Evolutionary conservation across 2,329 filamentous ascomycete genomes (phyloP), one percentile per base, ranked within the genome.

Genomic region (Botrytis squamosa): DNA sequence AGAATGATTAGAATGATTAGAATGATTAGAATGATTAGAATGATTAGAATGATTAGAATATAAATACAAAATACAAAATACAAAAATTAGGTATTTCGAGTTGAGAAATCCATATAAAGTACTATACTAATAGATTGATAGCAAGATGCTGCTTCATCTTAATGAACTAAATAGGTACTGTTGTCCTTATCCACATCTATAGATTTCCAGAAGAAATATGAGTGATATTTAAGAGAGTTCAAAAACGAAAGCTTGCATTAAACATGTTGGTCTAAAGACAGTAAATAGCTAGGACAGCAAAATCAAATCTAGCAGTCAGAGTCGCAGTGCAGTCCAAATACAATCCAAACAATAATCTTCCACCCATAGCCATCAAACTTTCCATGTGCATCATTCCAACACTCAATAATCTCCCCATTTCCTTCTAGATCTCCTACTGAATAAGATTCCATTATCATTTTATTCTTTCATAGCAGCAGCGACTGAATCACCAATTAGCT

Each of bases 131-230:
- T 29, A 25, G 14, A 33, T 57, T 29, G 2, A 49, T 25, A 68
- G 5, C n/a, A 16, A n/a, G 8, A 25, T 12, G 1, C 1, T 16
- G 22, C 20, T 20, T 40, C 1, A 6, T 40, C 20, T 10, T 2
- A n/a, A 29, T 68, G 2, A 4, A 29, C 20, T 4, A 3, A 55
- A 67, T 16, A 8, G 22, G 12, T n/a, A 36, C 44, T n/a, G 10
- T 22, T 46, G 52, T 33, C 4, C 4, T n/a, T 9, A n/a, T n/a
- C 7, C 12, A 38, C 9, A 29, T 25, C 18, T n/a, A 14, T 2
- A 55, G n/a, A 29, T 1, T 42, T 38, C 0, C 1, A 29, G n/a
- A 59, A 59, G 29, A 7, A 20, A 46, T 22, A 1, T 49, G n/a
- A 46, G 25, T 44, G 12, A 44, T 33, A 33, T 18, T 16, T 33